Evolutionary conservation across 768 basidiomycete species (phyloP).

Genomic region (Tricholomella constricta): DNA sequence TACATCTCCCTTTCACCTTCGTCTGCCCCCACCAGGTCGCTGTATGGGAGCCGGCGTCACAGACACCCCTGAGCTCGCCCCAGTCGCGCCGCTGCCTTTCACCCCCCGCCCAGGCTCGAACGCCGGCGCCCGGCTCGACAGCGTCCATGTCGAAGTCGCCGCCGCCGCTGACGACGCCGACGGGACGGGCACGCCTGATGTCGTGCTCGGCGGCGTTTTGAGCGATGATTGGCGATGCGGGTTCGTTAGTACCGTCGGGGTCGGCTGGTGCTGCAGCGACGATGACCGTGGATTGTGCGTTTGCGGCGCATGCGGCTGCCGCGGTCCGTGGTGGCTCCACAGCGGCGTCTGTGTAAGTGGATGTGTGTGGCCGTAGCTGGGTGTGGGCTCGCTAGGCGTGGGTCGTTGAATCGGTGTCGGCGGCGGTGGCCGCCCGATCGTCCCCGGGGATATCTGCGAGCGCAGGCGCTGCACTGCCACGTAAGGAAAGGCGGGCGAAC

Average conservation of each 20-base stretch:
- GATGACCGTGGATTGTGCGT: conserved; percentile 28
- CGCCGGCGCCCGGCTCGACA: conserved; percentile 16
- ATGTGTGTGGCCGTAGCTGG: background rate
- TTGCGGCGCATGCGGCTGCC: conserved; percentile 9
- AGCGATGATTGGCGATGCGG: conserved; percentile 29
- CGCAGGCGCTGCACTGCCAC: conserved; percentile 19
- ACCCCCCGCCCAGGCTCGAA: conserved; percentile 19
- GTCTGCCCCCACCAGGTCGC: background rate
- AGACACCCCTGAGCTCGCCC: conserved; percentile 3
- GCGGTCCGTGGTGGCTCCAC: conserved; percentile 11
- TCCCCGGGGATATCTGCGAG: conserved; percentile 17
- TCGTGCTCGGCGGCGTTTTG: no score
- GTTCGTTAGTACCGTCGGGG: conserved; percentile 22
- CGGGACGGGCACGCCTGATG: no score
- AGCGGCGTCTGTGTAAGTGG: background rate
- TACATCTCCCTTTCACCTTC: no score
- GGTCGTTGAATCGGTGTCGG: conserved; percentile 30
- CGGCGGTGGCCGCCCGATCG: conserved; percentile 21
- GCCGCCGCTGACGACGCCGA: no score
- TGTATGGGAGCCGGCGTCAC: conserved; percentile 28
- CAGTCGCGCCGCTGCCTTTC: background rate
- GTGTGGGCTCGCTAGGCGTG: conserved; percentile 10
- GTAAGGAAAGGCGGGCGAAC: conserved; percentile 17
- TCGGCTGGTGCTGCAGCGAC: conserved; percentile 26
- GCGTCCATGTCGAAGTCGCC: conserved; percentile 14